Conservation (phyloP, 192 early-diverging fungal genomes). For the Coemansia sp. region DNA sequence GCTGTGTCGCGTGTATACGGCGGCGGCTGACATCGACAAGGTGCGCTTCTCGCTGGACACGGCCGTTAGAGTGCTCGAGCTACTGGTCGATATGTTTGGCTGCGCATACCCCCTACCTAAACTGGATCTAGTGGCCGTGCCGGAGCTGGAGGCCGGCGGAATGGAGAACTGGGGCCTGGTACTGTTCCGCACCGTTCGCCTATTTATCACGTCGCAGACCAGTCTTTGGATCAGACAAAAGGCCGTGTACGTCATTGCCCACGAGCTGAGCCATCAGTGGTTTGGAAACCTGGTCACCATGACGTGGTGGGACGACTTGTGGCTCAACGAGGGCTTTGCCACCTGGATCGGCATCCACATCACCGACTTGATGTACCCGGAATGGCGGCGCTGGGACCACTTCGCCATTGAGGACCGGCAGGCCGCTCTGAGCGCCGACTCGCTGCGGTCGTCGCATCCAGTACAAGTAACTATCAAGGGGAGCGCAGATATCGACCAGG, state of each 20-base stretch:
- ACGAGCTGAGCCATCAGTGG: constrained; percentile 86
- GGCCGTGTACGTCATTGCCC: constrained; percentile 70
- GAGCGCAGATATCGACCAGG: constrained; percentile 74
- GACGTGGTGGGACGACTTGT: constrained; percentile 69
- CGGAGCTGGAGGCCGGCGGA: constrained; percentile 77
- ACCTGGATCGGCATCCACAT: constrained; percentile 75
- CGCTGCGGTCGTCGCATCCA: constrained; percentile 77
- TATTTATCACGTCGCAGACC: constrained; percentile 62
- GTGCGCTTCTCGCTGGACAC: constrained; percentile 72
- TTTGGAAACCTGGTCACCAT: constrained; percentile 88
- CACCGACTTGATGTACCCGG: constrained; percentile 72
- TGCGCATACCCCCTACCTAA: constrained; percentile 73
- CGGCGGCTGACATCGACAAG: constrained; percentile 59
- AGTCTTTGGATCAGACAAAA: constrained; percentile 57
- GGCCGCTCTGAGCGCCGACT: constrained; percentile 69
- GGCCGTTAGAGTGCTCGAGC: constrained; percentile 66
- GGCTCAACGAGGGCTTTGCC: constrained; percentile 90
- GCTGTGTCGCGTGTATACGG: constrained; percentile 65
- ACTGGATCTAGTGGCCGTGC: constrained; percentile 73
- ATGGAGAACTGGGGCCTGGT: constrained; percentile 93
- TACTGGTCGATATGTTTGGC: constrained; percentile 68
- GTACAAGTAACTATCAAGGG: constrained; percentile 74
- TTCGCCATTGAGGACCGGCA: constrained; percentile 68
- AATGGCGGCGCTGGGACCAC: constrained; percentile 74
- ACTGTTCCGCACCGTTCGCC: constrained; percentile 66